Evolutionary conservation across 1,284 basidiomycete genomes (phyloP).

Genomic region (Austroboletus rostrupii): DNA sequence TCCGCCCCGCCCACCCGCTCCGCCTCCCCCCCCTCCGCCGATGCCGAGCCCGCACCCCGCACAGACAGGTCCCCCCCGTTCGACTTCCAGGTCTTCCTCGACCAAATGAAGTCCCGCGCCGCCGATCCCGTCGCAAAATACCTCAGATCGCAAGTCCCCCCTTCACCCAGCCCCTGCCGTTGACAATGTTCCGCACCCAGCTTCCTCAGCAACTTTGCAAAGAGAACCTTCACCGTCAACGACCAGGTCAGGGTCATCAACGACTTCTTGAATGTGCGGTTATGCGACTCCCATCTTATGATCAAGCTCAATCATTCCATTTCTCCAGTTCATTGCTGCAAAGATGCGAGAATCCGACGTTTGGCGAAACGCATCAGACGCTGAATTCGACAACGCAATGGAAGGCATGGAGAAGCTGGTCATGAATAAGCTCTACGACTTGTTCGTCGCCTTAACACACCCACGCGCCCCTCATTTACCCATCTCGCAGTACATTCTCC

Average conservation of each 20-base stretch:
- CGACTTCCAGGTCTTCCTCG: constrained; percentile 85
- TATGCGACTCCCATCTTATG: not conserved
- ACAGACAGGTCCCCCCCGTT: constrained; percentile 47
- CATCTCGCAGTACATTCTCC: constrained; percentile 73
- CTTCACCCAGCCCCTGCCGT: not conserved
- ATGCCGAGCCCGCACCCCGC: not conserved
- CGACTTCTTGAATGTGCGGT: constrained; percentile 80
- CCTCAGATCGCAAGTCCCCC: constrained; percentile 72
- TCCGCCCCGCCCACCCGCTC: constrained; percentile 8
- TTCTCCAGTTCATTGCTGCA: constrained; percentile 72
- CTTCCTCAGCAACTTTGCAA: constrained; percentile 88
- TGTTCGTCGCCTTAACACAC: constrained; percentile 41
- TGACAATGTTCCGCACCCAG: constrained; percentile 35
- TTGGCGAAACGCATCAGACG: constrained; percentile 73
- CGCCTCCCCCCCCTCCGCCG: not conserved
- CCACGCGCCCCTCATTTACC: constrained; percentile 4
- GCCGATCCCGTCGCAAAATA: constrained; percentile 91
- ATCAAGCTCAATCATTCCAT: constrained; percentile 11
- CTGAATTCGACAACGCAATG: constrained; percentile 93
- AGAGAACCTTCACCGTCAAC: constrained; percentile 81
- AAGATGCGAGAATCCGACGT: constrained; percentile 85
- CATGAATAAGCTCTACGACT: constrained; percentile 96
- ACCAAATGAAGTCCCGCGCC: constrained; percentile 81
- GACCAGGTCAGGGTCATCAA: constrained; percentile 93
- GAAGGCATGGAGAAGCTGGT: constrained; percentile 99